Conservation (phyloP, 2,329 filamentous ascomycete genomes). For the Rutstroemia sydowiana region DNA sequence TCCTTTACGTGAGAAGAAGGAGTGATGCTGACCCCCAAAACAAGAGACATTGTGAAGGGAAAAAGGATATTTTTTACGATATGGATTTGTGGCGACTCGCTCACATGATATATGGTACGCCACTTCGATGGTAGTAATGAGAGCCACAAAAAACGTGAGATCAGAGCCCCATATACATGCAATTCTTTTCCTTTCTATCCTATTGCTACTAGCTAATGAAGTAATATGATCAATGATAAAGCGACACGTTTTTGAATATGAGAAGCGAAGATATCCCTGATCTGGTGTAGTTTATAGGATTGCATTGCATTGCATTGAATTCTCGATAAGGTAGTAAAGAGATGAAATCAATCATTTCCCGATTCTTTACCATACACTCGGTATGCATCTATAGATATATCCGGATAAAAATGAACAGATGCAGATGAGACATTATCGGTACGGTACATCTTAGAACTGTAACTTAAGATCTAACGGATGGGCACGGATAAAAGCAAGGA, state of each 20-base stretch:
- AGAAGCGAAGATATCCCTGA: not conserved
- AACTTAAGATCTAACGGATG: too few species aligned
- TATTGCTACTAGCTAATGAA: not conserved
- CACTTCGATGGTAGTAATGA: not conserved
- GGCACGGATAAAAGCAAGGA: not conserved
- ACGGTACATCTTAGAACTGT: not conserved
- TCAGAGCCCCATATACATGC: too few species aligned
- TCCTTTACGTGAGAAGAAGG: not conserved
- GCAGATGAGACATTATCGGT: not conserved
- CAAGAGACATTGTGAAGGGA: not conserved
- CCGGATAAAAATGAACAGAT: not conserved
- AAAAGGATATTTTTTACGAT: too few species aligned
- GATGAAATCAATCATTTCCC: not conserved
- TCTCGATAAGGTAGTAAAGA: not conserved
- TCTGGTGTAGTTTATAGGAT: not conserved
- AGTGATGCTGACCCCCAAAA: not conserved
- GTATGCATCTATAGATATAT: not conserved
- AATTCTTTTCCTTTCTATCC: too few species aligned
- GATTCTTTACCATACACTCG: not conserved
- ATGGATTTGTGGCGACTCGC: too few species aligned
- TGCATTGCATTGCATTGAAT: not conserved
- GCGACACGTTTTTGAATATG: not conserved
- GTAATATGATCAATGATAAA: not conserved
- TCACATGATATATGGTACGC: not conserved
- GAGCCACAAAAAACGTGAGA: not conserved